These are phyloP conservation scores for Rhynchospora tenuis DNA, from an alignment of 176 grass and related monocot species.

Conservation along the genomic window DNA sequence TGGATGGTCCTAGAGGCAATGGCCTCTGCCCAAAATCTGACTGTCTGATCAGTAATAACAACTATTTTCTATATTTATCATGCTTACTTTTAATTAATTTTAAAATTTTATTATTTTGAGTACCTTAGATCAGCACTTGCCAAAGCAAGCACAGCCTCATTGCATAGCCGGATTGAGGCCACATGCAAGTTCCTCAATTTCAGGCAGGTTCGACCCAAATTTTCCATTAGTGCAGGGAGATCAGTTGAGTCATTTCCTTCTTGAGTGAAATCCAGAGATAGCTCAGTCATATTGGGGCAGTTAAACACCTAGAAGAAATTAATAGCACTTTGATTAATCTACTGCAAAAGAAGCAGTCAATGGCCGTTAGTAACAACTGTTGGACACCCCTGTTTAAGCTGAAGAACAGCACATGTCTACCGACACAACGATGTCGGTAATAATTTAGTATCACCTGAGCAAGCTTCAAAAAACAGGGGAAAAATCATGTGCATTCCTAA, in stretches of 20 bases:
- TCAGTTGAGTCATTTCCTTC: constrained; percentile 74
- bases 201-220: constrained; percentile 60
- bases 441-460: neutral
- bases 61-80: neutral
- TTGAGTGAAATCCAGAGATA: constrained; percentile 54
- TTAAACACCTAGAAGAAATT: constrained; percentile 63
- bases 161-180: constrained; percentile 60
- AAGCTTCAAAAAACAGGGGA: no score
- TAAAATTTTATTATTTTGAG: neutral
- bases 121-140: constrained; percentile 73
- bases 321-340: neutral
- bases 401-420: neutral
- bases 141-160: constrained; percentile 72
- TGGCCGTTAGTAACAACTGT: neutral
- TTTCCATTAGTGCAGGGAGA: constrained; percentile 60
- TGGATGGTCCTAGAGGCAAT: neutral
- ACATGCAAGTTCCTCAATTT: constrained; percentile 66
- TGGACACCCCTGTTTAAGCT: neutral
- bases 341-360: neutral
- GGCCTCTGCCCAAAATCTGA: neutral
- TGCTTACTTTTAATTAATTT: neutral
- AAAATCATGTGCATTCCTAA: no score
- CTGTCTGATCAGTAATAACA: neutral
- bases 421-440: neutral
- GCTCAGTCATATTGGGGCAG: constrained; percentile 70